A percentile compares a stretch with the other conserved stretches of the same genome.
Evolutionary conservation across 192 early-diverging fungal genomes (phyloP).

Genomic region (Anaeromyces robustus): DNA sequence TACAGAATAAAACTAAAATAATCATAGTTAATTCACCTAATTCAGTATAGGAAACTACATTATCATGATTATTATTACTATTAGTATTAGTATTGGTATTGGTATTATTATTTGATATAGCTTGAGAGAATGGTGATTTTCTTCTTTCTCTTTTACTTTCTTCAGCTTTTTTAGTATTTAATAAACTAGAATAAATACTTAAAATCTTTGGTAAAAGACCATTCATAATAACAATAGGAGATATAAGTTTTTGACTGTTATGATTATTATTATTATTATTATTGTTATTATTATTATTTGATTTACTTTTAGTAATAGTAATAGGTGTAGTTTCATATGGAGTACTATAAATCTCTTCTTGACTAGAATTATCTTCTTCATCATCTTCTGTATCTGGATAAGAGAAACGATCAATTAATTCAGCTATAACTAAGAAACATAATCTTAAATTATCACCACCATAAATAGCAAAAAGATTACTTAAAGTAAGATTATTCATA

Average conservation of each 20-base stretch:
- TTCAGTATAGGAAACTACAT: neutral
- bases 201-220: neutral
- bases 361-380: neutral
- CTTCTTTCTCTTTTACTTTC: neutral
- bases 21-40: neutral
- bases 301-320: no score
- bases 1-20: neutral
- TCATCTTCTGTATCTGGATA: neutral
- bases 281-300: no score
- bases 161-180: neutral
- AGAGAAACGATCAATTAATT: constrained; percentile 19
- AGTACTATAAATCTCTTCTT: neutral
- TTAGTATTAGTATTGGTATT: no score
- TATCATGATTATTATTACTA: no score
- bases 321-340: no score
- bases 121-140: neutral
- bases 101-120: no score
- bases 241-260: neutral
- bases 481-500: neutral
- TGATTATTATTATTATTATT: neutral
- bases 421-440: constrained; percentile 16
- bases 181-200: neutral
- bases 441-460: constrained; percentile 15
- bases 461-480: neutral
- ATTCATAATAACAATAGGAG: neutral